Evolutionary conservation across 129 eudicot genomes (phyloP).

Genomic region (Pittosporum tobira): DNA sequence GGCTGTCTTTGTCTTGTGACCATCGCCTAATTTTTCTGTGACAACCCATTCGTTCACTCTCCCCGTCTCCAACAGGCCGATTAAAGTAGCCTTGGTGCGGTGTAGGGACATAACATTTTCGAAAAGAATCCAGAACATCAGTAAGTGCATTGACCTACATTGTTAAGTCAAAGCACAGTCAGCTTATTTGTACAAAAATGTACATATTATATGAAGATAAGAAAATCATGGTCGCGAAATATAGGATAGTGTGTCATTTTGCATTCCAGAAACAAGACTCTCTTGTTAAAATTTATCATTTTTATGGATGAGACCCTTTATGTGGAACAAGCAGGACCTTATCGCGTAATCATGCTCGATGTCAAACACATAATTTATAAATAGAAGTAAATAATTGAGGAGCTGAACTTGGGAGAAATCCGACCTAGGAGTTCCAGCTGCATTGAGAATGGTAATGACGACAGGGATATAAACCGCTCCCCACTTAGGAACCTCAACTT

Average conservation of each 20-base stretch:
- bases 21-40: conserved; percentile 60
- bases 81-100: conserved; percentile 60
- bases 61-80: conserved; percentile 54
- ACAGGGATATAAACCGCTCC: conserved; percentile 80
- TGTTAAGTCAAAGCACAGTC: background rate
- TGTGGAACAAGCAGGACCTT: too few relatives aligned
- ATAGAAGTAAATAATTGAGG: background rate
- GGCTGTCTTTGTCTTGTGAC: conserved; percentile 33
- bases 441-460: conserved; percentile 68
- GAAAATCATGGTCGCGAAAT: too few relatives aligned
- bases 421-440: conserved; percentile 81
- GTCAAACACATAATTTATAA: background rate
- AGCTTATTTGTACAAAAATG: background rate
- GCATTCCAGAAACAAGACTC: too few relatives aligned
- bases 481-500: conserved; percentile 73
- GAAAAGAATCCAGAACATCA: conserved; percentile 67
- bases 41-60: conserved; percentile 70
- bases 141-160: conserved; percentile 51
- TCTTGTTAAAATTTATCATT: too few relatives aligned
- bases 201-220: too few relatives aligned
- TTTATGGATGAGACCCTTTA: too few relatives aligned
- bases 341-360: too few relatives aligned
- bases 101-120: conserved; percentile 69
- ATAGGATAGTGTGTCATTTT: too few relatives aligned
- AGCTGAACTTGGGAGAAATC: background rate